Evolutionary conservation across 306 rosid species (phyloP), one percentile per base, ranked within the genome.

Genomic region (Psophocarpus tetragonolobus): DNA sequence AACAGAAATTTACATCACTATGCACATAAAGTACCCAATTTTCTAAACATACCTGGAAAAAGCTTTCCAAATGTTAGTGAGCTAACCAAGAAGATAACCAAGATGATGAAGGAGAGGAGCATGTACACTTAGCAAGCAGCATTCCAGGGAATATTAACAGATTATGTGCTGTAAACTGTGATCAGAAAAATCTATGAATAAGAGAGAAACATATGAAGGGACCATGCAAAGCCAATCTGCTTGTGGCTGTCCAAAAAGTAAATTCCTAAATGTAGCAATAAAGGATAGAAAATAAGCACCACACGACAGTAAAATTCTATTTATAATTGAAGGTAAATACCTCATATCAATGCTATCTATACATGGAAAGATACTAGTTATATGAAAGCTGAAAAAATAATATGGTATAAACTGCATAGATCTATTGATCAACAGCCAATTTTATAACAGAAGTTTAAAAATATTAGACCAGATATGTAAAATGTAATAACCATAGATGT

Each of bases 31-130:
- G 1, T 35, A 20, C 18, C 47, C 11, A 20, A 65, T 65, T 65
- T 36, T 20, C 47, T 36, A 2, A 38, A 65, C 71, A 65, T 65
- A 65, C 50, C 71, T 65, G 71, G 29, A 65, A n/a, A 38, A 20
- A 18, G 18, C 29, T 65, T 65, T 65, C 71, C 32, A 65, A 65
- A 39, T 18, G 32, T 65, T 65, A 21, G 32, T 65, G 70, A 64
- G 30, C 30, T 20, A 21, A 24, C 10, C 50, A 36, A 35, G 30
- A 17, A 32, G 44, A 35, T 33, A 35, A 18, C 48, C 47, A 35
- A 20, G 71, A 20, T 36, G 71, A 12, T 20, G 7, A 27, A 1
- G 70, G 27, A 60, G 67, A 36, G 10, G 32, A 36, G 12, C 32
- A 36, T 8, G 71, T 36, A 36, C 47, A 35, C 50, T 38, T 20